Base-by-base conservation (phyloP, 164 flowering plant genomes). In the Aristolochia fimbriata region DNA sequence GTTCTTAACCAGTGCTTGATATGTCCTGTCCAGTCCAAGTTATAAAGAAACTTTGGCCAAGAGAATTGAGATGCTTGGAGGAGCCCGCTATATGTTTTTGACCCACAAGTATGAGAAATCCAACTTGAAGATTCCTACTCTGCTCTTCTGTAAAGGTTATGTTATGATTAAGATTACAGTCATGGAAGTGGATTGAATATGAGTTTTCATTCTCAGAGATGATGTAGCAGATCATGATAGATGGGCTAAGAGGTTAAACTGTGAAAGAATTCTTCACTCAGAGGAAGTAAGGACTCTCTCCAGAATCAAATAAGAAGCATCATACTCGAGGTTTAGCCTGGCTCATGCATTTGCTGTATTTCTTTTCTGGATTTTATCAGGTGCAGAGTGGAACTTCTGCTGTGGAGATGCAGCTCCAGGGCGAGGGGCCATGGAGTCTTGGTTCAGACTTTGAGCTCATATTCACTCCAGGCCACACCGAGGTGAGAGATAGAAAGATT, bases 161-260 rank as follows among this genome's bases (percentile, higher is more conserved):
- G 55, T 24, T 21, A 3, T 9, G 15, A 22, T 52, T 52, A 14
- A 52, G 56, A 22, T 22, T 20, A 17, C 27, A 22, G 27, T 4
- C 27, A 25, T 58, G 33, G 33, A 2, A 48, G 48, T 16, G 43
- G 52, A 47, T 48, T 59, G 33, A 27, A 9, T 46, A 27, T 56
- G 5, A 72, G 27, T 61, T 61, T 63, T 60, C 47, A 23, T 65
- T 23, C 43, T 33, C 67, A 83, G 88, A 63, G 88, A 83, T 71
- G 85, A 83, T 68, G 75, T 83, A 48, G 88, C 80, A 47, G 85
- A 83, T 72, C 88, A 81, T 45, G 71, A 68, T 54, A 77, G 74
- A 69, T 83, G 88, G 88, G 67, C 81, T 11, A 73, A 73, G 61
- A 57, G 76, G 67, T 65, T 83, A 27, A 63, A 59, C 33, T 79